These are phyloP conservation scores for Seiridium cupressi DNA, from an alignment of 2,329 filamentous ascomycete species.

Conservation along the genomic window DNA sequence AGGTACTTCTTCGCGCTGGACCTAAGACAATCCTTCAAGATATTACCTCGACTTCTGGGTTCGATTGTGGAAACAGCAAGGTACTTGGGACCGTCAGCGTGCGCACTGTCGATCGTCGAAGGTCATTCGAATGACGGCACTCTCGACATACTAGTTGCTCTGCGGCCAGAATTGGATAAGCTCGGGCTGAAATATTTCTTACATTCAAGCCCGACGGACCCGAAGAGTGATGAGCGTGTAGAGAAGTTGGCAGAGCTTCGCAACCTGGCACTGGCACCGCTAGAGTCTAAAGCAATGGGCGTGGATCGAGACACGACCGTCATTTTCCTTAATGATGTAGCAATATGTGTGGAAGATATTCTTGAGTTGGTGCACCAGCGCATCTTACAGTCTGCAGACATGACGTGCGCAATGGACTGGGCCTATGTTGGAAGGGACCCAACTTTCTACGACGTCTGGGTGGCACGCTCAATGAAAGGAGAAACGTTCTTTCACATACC, in stretches of 20 bases:
- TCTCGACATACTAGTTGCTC: slow-evolving; percentile 41
- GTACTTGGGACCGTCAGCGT: slow-evolving; percentile 49
- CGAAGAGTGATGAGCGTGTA: slow-evolving; percentile 42
- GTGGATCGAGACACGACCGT: slow-evolving; percentile 37
- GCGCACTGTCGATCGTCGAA: slow-evolving; percentile 54
- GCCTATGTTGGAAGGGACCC: slow-evolving; percentile 39
- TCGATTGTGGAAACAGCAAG: slow-evolving; percentile 47
- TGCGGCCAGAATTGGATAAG: slow-evolving; percentile 36
- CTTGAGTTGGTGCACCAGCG: slow-evolving; percentile 54
- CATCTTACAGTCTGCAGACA: slow-evolving; percentile 43
- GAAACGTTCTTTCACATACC: slow-evolving; percentile 56
- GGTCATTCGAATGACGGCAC: slow-evolving; percentile 56
- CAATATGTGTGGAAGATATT: slow-evolving; percentile 52
- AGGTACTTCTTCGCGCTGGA: slow-evolving; percentile 54
- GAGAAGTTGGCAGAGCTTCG: slow-evolving; percentile 46
- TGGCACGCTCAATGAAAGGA: slow-evolving; percentile 49
- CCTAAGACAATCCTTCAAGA: slow-evolving; percentile 38
- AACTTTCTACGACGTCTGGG: slow-evolving; percentile 58
- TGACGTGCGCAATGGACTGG: slow-evolving; percentile 62
- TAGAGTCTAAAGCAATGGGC: slow-evolving; percentile 21
- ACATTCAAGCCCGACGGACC: slow-evolving; percentile 39
- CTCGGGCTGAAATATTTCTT: slow-evolving; percentile 41
- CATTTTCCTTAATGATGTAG: slow-evolving; percentile 55
- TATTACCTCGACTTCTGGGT: slow-evolving; percentile 51
- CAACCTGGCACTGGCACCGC: slow-evolving; percentile 49